Conservation (phyloP, 73 alveolate species). For the Paramecium primaurelia region DNA sequence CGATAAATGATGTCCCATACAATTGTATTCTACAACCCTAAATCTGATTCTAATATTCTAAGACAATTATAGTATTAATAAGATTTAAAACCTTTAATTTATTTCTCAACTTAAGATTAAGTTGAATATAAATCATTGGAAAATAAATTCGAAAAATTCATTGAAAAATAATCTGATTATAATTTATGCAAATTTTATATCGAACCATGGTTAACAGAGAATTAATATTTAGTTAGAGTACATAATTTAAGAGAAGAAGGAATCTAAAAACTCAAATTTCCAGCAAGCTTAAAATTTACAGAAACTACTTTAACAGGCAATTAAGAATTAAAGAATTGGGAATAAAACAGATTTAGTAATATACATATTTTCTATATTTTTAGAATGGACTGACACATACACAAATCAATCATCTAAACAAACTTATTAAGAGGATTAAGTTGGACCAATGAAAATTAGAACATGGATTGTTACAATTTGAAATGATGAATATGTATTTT, state of each 20-base stretch:
- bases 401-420: neutral
- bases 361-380: neutral
- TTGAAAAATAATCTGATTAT: neutral
- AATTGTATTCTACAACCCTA: neutral
- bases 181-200: constrained; percentile 1
- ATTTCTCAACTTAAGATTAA: neutral
- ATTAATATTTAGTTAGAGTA: neutral
- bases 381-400: neutral
- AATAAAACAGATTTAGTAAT: neutral
- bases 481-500: neutral
- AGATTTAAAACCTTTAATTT: neutral
- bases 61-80: neutral
- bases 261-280: neutral
- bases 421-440: neutral
- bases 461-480: neutral
- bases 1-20: neutral
- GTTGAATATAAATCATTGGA: neutral
- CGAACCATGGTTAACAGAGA: neutral
- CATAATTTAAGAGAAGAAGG: constrained; percentile 16
- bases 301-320: constrained; percentile 20
- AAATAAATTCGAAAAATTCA: neutral
- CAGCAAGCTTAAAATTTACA: neutral
- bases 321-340: neutral
- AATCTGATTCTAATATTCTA: neutral
- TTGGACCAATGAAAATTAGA: neutral